These are phyloP conservation scores for Dioscorea alata DNA, from an alignment of 106 monocot species.

Conservation along the genomic window DNA sequence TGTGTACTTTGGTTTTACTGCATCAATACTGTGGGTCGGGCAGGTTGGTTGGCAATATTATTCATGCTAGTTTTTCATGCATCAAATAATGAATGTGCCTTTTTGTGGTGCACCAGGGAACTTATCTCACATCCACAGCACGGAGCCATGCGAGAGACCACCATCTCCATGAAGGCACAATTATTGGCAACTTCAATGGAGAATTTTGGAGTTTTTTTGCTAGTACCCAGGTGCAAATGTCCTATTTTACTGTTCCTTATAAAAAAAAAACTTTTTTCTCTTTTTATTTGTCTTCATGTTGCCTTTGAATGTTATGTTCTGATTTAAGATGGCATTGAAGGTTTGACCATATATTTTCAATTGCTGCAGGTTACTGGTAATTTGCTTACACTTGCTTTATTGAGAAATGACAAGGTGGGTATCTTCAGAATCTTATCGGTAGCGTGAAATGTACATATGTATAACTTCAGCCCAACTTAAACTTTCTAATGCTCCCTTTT, in stretches of 20 bases:
- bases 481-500: too few species aligned
- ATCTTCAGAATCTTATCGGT: too few species aligned
- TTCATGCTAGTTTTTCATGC: neutral
- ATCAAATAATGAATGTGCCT: neutral
- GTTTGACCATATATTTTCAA: neutral
- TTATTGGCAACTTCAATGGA: constrained; percentile 88
- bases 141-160: constrained; percentile 72
- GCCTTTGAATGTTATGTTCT: neutral
- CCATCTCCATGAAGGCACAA: constrained; percentile 67
- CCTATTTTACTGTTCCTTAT: neutral
- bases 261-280: too few species aligned
- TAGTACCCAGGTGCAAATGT: constrained; percentile 55
- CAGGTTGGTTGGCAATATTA: constrained; percentile 37
- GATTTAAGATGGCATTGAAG: neutral
- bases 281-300: too few species aligned
- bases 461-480: too few species aligned
- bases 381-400: constrained; percentile 67
- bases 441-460: too few species aligned
- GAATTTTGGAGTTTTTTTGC: constrained; percentile 96
- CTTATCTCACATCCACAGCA: constrained; percentile 78
- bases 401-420: constrained; percentile 59
- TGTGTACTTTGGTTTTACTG: constrained; percentile 84
- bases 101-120: constrained; percentile 45
- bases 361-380: constrained; percentile 77
- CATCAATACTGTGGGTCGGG: constrained; percentile 95